These are phyloP conservation scores for Tephrocybe sp. DNA, from an alignment of 768 basidiomycete species.

Conservation along the genomic window DNA sequence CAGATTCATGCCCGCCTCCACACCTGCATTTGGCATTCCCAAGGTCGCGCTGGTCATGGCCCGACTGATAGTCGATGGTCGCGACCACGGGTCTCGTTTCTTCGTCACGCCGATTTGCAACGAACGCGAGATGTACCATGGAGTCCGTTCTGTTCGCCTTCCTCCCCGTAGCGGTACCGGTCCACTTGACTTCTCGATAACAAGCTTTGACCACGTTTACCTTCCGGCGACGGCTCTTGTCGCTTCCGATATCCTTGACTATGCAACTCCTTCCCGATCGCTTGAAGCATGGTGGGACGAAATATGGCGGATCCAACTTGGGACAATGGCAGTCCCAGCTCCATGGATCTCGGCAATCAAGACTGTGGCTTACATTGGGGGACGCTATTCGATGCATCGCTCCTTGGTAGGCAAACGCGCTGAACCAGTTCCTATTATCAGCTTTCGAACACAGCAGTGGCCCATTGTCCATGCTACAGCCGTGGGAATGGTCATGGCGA, in stretches of 20 bases:
- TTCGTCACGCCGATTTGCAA: constrained; percentile 57
- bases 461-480: constrained; percentile 54
- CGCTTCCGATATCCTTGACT: constrained; percentile 38
- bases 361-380: constrained; percentile 50
- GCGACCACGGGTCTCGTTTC: constrained; percentile 49
- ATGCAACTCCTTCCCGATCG: constrained; percentile 35
- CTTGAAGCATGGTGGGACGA: constrained; percentile 55
- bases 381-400: constrained; percentile 57
- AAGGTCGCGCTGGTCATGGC: constrained; percentile 60
- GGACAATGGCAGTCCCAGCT: constrained; percentile 48
- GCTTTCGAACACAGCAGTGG: constrained; percentile 65
- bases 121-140: constrained; percentile 48
- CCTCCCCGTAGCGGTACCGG: constrained; percentile 50
- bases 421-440: constrained; percentile 48
- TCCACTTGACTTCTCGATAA: constrained; percentile 57
- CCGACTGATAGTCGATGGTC: constrained; percentile 45
- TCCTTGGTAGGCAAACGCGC: constrained; percentile 42
- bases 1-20: constrained; percentile 61
- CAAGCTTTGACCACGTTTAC: constrained; percentile 50
- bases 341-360: constrained; percentile 52
- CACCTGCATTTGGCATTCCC: constrained; percentile 48
- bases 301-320: constrained; percentile 53
- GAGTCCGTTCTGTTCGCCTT: constrained; percentile 47
- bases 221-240: constrained; percentile 50
- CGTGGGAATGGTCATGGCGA: constrained; percentile 47